A percentile compares a stretch with the other conserved stretches of the same genome.
Evolutionary conservation across 345 rosid genomes (phyloP).

Genomic region (Stellera chamaejasme): DNA sequence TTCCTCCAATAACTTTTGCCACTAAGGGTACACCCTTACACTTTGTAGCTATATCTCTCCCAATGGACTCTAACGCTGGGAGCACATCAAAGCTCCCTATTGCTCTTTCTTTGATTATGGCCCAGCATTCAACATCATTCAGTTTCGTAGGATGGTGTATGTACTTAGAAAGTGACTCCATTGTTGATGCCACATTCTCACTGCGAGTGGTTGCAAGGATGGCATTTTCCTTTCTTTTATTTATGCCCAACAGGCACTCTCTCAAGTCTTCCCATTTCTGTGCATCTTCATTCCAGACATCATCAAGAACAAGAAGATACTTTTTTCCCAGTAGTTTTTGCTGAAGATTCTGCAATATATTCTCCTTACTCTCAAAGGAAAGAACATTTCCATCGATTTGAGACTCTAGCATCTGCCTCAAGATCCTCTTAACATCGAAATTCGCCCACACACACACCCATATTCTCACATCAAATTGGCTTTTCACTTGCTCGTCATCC

Average conservation of each 20-base stretch:
- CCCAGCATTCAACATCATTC: conserved; percentile 11
- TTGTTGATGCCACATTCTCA: neutral
- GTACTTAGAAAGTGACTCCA: neutral
- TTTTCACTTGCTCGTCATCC: neutral
- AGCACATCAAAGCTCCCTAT: neutral
- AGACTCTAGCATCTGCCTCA: conserved; percentile 9
- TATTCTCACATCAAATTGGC: neutral
- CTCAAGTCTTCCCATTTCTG: conserved; percentile 10
- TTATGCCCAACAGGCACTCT: neutral
- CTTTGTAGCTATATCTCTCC: conserved; percentile 2
- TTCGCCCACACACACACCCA: conserved; percentile 15
- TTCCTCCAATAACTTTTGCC: conserved; percentile 10
- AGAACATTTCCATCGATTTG: neutral
- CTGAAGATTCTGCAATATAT: neutral
- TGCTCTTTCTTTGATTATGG: conserved; percentile 11
- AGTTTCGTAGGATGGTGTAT: neutral
- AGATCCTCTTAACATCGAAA: conserved; percentile 1
- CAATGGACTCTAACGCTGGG: neutral
- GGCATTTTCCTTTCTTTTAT: neutral
- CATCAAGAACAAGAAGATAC: conserved; percentile 19
- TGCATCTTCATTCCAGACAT: conserved; percentile 10
- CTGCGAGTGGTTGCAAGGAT: conserved; percentile 18
- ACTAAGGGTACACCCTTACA: conserved; percentile 12
- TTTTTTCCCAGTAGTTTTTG: neutral
- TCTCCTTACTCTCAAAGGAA: neutral